These are phyloP conservation scores for Salix caprea DNA, from an alignment of 345 rosid species.

Conservation along the genomic window DNA sequence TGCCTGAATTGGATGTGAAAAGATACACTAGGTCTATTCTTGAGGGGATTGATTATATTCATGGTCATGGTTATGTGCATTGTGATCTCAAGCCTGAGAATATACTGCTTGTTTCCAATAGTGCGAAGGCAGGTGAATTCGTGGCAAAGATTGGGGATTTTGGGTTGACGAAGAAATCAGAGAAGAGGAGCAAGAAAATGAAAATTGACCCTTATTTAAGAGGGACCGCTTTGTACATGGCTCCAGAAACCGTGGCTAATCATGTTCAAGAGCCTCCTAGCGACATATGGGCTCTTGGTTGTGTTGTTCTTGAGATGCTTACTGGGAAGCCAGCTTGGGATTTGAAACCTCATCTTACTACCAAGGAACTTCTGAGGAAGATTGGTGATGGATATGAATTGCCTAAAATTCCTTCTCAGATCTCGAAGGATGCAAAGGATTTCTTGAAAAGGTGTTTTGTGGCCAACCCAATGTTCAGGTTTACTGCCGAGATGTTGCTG, in stretches of 20 bases:
- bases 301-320: constrained; percentile 68
- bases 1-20: constrained; percentile 53
- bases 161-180: constrained; percentile 54
- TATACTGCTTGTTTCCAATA: constrained; percentile 45
- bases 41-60: constrained; percentile 52
- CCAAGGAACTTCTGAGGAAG: constrained; percentile 42
- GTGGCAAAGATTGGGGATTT: constrained; percentile 62
- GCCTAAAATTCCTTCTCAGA: constrained; percentile 50
- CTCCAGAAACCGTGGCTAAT: constrained; percentile 66
- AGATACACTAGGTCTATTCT: constrained; percentile 49
- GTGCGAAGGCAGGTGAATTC: constrained; percentile 22
- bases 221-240: constrained; percentile 76
- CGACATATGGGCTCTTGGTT: constrained; percentile 90
- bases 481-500: constrained; percentile 77
- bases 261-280: constrained; percentile 60
- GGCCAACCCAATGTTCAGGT: constrained; percentile 50
- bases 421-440: constrained; percentile 70
- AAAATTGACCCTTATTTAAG: constrained; percentile 27
- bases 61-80: constrained; percentile 63
- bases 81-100: constrained; percentile 62
- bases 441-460: constrained; percentile 60
- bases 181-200: constrained; percentile 12
- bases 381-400: constrained; percentile 53
- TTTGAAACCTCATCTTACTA: constrained; percentile 22
- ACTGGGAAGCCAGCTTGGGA: constrained; percentile 65